Evolutionary conservation across 108 stramenopile genomes (phyloP).

Genomic region (Skeletonema potamos): DNA sequence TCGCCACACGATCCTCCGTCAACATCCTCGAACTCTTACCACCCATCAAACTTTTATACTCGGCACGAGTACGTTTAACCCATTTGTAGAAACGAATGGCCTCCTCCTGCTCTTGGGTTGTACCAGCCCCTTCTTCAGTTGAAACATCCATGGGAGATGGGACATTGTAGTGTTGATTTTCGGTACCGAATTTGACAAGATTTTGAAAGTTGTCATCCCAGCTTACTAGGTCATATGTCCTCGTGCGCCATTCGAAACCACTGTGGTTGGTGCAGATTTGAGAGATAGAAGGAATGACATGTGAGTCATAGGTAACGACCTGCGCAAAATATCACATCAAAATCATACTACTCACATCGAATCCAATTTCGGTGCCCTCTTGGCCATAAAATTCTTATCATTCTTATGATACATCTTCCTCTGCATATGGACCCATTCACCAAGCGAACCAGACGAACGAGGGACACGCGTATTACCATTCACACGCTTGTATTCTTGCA

Average conservation of each 20-base stretch:
- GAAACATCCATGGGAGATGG: not conserved
- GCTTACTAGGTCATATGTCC: slow-evolving; percentile 13
- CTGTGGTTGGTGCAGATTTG: not conserved
- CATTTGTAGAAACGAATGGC: slow-evolving; percentile 19
- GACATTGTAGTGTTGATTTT: slow-evolving; percentile 17
- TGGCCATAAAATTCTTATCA: slow-evolving; percentile 24
- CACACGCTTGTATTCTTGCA: slow-evolving; percentile 5
- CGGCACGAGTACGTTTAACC: slow-evolving; percentile 18
- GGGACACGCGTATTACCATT: slow-evolving; percentile 21
- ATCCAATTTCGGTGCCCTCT: slow-evolving; percentile 7
- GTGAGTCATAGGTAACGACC: too few species aligned
- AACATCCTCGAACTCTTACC: slow-evolving; percentile 21
- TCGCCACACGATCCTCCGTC: slow-evolving; percentile 10
- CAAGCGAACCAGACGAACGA: slow-evolving; percentile 22
- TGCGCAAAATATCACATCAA: not conserved
- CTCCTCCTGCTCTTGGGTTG: slow-evolving; percentile 3
- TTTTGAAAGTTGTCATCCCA: slow-evolving; percentile 20
- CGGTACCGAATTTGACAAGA: slow-evolving; percentile 14
- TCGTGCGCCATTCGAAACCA: slow-evolving; percentile 24
- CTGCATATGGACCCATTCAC: slow-evolving; percentile 32
- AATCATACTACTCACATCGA: not conserved
- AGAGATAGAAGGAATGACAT: not conserved
- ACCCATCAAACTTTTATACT: slow-evolving; percentile 7
- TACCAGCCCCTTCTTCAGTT: not conserved
- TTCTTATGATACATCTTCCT: slow-evolving; percentile 15